Base-by-base conservation (phyloP, 1,139 yeast genomes). In the Taphrina communis region DNA sequence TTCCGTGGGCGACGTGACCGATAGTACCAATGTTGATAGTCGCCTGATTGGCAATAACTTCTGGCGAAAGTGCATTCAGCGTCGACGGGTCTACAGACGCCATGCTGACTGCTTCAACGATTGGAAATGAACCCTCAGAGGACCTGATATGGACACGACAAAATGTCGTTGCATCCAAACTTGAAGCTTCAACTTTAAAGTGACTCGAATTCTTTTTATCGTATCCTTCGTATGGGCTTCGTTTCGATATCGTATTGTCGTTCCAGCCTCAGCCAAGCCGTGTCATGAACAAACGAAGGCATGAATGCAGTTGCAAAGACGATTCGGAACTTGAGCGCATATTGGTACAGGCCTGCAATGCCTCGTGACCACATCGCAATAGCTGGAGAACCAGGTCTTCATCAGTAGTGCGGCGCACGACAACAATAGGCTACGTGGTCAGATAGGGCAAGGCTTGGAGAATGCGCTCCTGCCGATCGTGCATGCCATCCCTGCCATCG, bases 1-100 rank as follows among this genome's bases (percentile, higher is more conserved):
- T 95, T 82, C 99, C 99, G 83, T 95, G 99, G 70, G 98, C 99
- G 76, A 95, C 99, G 80, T 94, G 99, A 72, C 99, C 99, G 80
- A 94, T 94, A 71, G 99, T 95, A 80, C 99, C 99, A 76, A 95
- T 95, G 81, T 95, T 95, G 77, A 95, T 92, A 69, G 99, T 95
- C 71, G 99, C 99, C 82, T 95, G 99, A 84, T 99, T 90, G 41
- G 57, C 66, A 3, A 66, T 61, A 9, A 68, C 63, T 50, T 67
- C 67, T 1, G 65, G 71, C 6, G 70, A 69, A 52, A 65, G 62
- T 11, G 70, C 68, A 35, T 69, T 66, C 52, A 69, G 69, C 25
- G 46, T 65, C 25, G 61, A 59, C 19, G 65, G 61, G 46, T 69
- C 70, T 12, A 68, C 65, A 51, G 58, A 41, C 21, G 67, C 59